Evolutionary conservation across 495 filamentous ascomycete species (phyloP).

Genomic region (Penicillium robsamsonii): DNA sequence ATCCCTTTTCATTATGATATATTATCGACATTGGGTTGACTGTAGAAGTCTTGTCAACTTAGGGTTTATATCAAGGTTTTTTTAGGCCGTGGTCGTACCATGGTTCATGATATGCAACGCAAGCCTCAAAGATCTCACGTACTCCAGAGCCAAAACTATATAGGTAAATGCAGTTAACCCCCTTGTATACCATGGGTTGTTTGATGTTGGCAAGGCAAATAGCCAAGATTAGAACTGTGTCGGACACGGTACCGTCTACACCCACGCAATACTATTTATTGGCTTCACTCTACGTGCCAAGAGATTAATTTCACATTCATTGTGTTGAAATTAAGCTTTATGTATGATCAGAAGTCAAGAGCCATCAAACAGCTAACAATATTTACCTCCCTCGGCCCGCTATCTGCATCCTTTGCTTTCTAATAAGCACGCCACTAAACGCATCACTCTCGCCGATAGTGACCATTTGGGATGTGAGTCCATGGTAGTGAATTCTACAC

Average conservation of each 20-base stretch:
- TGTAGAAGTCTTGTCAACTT: not conserved
- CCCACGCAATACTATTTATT: not conserved
- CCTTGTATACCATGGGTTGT: not conserved
- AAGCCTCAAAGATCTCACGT: not conserved
- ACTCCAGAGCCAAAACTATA: not conserved
- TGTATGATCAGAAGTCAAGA: not conserved
- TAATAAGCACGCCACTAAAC: not conserved
- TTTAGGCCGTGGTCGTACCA: not conserved
- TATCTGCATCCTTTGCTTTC: too few species aligned
- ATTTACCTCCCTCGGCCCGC: not conserved
- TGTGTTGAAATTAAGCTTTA: not conserved
- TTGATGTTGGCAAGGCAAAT: not conserved
- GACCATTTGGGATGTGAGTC: not conserved
- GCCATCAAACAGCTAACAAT: not conserved
- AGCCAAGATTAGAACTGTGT: not conserved
- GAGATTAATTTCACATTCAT: not conserved
- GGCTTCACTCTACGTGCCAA: not conserved
- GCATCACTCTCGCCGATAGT: not conserved
- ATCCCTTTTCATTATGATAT: too few species aligned
- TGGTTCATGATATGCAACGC: not conserved
- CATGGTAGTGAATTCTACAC: not conserved
- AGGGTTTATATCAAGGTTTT: constrained; percentile 4
- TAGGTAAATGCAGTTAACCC: not conserved
- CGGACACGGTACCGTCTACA: not conserved
- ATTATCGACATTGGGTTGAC: not conserved